A percentile compares a stretch with the other conserved stretches of the same genome.
Conservation (phyloP, 257 asterid genomes). For the Solanum chmielewskii region DNA sequence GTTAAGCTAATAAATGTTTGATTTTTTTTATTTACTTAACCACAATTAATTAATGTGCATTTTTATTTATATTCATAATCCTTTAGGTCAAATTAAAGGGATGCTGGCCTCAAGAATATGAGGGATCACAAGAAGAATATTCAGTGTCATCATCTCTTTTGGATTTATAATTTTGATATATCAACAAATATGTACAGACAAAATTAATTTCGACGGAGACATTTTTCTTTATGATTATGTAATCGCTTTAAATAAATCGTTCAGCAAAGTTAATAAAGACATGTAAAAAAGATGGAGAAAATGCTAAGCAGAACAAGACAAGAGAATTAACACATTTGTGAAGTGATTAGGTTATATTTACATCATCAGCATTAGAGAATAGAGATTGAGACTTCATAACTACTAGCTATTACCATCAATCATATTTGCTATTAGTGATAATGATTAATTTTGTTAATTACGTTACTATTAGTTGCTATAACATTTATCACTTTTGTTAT, state of each 20-base stretch:
- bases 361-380: not conserved
- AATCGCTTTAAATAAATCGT: not conserved
- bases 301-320: not conserved
- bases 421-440: not conserved
- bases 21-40: not conserved
- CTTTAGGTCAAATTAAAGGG: not conserved
- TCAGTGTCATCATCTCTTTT: not conserved
- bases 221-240: not conserved
- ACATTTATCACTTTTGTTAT: not conserved
- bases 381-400: not conserved
- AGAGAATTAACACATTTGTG: not conserved
- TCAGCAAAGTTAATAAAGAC: too few relatives aligned
- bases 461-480: rapidly evolving
- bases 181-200: not conserved
- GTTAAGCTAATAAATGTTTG: not conserved
- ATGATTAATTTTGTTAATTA: not conserved
- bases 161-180: not conserved
- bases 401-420: not conserved
- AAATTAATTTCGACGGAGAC: not conserved
- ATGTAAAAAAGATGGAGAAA: not conserved
- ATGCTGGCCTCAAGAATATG: not conserved
- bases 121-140: not conserved
- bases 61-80: not conserved
- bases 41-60: not conserved
- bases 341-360: not conserved